Evolutionary conservation across 2,329 filamentous ascomycete genomes (phyloP), one percentile per base, ranked within the genome.

Genomic region (Cryphonectria radicalis): DNA sequence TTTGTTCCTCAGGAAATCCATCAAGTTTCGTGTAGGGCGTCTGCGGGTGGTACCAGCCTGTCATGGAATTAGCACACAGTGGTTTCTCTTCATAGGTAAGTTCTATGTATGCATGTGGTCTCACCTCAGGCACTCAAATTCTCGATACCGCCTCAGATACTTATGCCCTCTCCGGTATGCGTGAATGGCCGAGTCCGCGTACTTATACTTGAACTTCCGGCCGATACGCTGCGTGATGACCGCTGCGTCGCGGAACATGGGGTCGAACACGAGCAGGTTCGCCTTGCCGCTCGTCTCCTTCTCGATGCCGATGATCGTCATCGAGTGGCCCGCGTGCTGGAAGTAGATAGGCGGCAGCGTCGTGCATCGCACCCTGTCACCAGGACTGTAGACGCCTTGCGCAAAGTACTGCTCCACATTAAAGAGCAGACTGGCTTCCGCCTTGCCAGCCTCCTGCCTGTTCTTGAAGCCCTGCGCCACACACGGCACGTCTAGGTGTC

Each of bases 251-350:
- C 88, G 90, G 79, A 93, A 94, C 82, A 92, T 92, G 0, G 95
- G 94, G 78, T 98, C 95, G 78, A 97, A 97, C 17, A 97, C 92
- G 0, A 98, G 84, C 25, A 98, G 83, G 75, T 93, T 92, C 67
- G 86, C 83, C 25, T 84, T 83, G 37, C 92, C 92, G 72, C 91
- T 86, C 46, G 81, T 84, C 40, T 86, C 88, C 74, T 88, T 89
- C 80, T 98, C 94, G 37, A 97, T 86, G 0, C 95, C 95, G 69
- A 98, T 85, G 67, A 98, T 94, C 0, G 94, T 97, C 84, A 97
- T 86, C 1, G 95, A 98, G 79, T 98, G 95, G 3, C 94, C 93
- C 74, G 90, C 89, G 76, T 96, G 93, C 78, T 98, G 95, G 73
- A 97, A 90, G 80, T 98, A 98, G 57, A 98, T 91, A 0, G 96